A percentile compares a stretch with the other conserved stretches of the same genome.
These are phyloP conservation scores for Marchantia polymorpha DNA, from an alignment of 225 moss, liverwort and hornwort species.

Conservation along the genomic window DNA sequence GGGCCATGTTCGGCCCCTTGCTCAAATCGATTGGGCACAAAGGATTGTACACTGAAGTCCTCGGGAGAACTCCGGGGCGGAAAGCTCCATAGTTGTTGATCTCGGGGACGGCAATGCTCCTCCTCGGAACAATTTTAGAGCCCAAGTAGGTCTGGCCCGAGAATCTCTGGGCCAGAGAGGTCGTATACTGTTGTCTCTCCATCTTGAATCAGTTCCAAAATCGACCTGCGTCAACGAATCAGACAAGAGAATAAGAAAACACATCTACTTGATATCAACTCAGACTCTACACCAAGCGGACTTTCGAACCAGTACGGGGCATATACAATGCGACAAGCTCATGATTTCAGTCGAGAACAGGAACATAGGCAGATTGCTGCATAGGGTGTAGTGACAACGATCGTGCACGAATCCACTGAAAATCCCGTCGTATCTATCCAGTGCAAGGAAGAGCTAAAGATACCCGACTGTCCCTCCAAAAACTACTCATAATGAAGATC, in stretches of 20 bases:
- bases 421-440: no score
- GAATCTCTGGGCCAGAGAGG: slow-evolving; percentile 41
- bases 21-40: slow-evolving; percentile 48
- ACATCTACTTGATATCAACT: neutral
- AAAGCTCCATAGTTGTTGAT: slow-evolving; percentile 29
- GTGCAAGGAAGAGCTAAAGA: no score
- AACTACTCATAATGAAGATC: no score
- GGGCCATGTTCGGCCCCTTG: slow-evolving; percentile 37
- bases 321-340: neutral
- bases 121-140: slow-evolving; percentile 41
- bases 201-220: slow-evolving; percentile 17
- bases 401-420: no score
- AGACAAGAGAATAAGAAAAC: neutral
- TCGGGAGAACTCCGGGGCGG: slow-evolving; percentile 22
- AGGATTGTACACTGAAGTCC: slow-evolving; percentile 39
- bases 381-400: no score
- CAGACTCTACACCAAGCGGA: neutral
- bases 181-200: slow-evolving; percentile 41
- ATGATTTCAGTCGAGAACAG: neutral
- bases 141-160: slow-evolving; percentile 50
- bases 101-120: slow-evolving; percentile 29
- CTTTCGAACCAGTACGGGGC: neutral
- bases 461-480: no score
- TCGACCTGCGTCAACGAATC: neutral
- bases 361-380: no score